Evolutionary conservation across 2,329 filamentous ascomycete genomes (phyloP), one percentile per base, ranked within the genome.

Genomic region (Pseudogymnoascus sp.): DNA sequence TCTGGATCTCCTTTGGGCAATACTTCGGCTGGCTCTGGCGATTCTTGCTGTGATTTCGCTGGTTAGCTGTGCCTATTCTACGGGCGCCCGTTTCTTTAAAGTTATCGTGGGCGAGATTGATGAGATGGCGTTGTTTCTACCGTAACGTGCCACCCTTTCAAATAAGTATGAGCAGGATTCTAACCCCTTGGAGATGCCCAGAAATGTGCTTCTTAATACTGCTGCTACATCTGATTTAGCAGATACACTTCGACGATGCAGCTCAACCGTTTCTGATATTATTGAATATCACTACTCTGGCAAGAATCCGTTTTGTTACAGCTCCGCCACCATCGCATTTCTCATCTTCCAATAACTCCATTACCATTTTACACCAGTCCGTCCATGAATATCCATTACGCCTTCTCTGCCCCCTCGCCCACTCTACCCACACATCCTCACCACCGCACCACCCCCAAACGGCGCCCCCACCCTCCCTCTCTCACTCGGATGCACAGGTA

Each of bases 401-500:
- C 48, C 48, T 25, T 57, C 25, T n/a, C 48, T 13, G n/a, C 0
- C 2, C n/a, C 25, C 14, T 54, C n/a, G n/a, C 6, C 45, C 13
- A n/a, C 48, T 13, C 48, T 68, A 28, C 57, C 64, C 2, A 25
- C 62, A 14, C 37, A 19, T 65, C 41, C 51, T 70, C 63, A 76
- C 70, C 68, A 73, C 0, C 51, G 63, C 8, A 70, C 37, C 60
- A 71, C 68, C 34, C 48, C 63, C 16, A 68, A 72, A 1, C 37
- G 48, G 37, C 74, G 25, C n/a, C n/a, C 16, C 76, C 77, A 7
- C 23, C 25, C 48, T 54, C 25, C 48, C 48, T n/a, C 67, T 67
- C 67, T 84, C 82, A 1, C 81, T 78, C 2, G 82, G 80, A 67
- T 85, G 82, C 36, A 74, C 72, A 19, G 78, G 77, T 23, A 81